Percentiles rank a stretch among this genome's conserved stretches.
Conservation (phyloP, 345 rosid genomes). For the Rhodamnia rubescens region DNA sequence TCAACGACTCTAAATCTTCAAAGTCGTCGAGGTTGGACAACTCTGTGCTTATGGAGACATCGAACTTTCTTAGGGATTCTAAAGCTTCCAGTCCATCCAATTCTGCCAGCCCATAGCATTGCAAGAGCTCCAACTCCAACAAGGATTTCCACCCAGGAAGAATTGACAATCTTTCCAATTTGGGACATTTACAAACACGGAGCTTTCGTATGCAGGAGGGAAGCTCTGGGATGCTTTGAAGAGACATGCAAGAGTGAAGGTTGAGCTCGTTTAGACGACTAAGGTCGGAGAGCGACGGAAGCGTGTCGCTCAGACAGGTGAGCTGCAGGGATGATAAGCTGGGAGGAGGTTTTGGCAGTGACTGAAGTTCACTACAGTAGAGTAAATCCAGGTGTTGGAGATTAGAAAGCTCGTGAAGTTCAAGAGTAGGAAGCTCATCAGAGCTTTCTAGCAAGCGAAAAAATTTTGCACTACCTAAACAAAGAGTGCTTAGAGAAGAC, state of each 20-base stretch:
- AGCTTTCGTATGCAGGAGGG: background rate
- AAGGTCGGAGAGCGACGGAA: background rate
- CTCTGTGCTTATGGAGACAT: no score
- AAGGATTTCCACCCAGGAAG: background rate
- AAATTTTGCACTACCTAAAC: background rate
- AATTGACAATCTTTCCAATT: background rate
- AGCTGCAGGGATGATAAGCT: background rate
- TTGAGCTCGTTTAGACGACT: accelerated
- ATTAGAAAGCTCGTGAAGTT: background rate
- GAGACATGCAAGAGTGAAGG: background rate
- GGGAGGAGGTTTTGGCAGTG: background rate
- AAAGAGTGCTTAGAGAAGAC: background rate
- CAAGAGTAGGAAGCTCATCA: background rate
- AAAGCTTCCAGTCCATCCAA: no score
- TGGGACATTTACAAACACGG: background rate
- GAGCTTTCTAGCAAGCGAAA: background rate
- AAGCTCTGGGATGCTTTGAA: background rate
- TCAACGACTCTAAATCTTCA: no score
- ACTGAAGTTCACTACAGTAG: background rate
- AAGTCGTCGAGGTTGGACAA: no score
- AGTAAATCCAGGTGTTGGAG: background rate
- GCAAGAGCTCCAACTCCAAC: no score
- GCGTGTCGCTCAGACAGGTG: background rate
- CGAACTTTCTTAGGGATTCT: no score
- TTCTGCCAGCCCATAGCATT: no score